A percentile compares a stretch with the other conserved stretches of the same genome.
phyloP scores from a whole-genome alignment of 805 yeast genomes.

The Maudiozyma bulderi region DNA sequence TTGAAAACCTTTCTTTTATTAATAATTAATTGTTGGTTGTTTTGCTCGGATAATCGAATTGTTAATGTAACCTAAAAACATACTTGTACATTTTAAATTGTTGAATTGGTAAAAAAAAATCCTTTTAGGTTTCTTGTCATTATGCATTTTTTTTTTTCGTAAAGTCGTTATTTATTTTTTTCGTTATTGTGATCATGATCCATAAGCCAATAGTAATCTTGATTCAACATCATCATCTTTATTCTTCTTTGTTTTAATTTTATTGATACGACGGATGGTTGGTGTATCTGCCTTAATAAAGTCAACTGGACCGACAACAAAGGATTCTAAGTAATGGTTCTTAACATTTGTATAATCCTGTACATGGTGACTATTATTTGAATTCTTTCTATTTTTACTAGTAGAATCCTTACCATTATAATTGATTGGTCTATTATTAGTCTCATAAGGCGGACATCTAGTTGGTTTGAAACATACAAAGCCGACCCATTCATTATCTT shows the following conservation, averaged over 20 bases:
- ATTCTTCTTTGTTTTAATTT: neutral
- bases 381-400: neutral
- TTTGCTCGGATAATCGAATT: neutral
- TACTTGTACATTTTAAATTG: too few relatives aligned
- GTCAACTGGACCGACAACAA: constrained; percentile 25
- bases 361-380: neutral
- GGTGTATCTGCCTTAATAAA: constrained; percentile 11
- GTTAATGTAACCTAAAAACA: too few relatives aligned
- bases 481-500: constrained; percentile 46
- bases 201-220: neutral
- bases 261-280: neutral
- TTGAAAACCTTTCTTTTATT: neutral
- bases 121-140: neutral
- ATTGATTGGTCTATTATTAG: constrained; percentile 17
- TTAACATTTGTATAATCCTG: neutral
- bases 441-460: constrained; percentile 15
- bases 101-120: too few relatives aligned
- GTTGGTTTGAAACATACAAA: constrained; percentile 32
- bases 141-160: neutral
- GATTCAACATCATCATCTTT: constrained; percentile 1
- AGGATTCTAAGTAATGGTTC: constrained; percentile 22
- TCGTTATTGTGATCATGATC: neutral
- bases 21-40: neutral
- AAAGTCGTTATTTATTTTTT: neutral
- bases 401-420: neutral